Percentiles rank a stretch among this genome's conserved stretches.
Conservation (phyloP, 2,329 filamentous ascomycete genomes). For the Botrytis squamosa region DNA sequence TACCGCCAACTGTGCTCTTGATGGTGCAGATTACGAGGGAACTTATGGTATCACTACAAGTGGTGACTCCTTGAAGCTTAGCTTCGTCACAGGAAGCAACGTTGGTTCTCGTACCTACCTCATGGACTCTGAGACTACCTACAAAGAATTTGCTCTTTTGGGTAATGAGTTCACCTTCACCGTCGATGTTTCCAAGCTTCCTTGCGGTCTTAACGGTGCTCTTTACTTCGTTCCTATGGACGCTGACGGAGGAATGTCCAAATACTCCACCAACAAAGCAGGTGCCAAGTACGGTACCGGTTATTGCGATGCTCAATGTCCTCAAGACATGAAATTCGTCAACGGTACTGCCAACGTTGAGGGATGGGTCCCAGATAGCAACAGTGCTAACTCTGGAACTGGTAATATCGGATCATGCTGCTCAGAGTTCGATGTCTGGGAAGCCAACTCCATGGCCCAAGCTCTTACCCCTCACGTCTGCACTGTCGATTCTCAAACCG, state of each 20-base stretch:
- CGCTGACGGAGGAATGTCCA: slow-evolving; percentile 54
- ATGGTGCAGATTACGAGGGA: slow-evolving; percentile 49
- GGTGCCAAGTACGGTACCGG: slow-evolving; percentile 47
- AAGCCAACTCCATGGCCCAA: slow-evolving; percentile 57
- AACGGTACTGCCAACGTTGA: slow-evolving; percentile 51
- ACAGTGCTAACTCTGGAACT: slow-evolving; percentile 52
- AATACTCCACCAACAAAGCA: slow-evolving; percentile 49
- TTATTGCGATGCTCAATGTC: slow-evolving; percentile 29
- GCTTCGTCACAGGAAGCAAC: slow-evolving; percentile 25
- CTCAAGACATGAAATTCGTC: slow-evolving; percentile 47
- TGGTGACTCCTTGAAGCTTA: slow-evolving; percentile 41
- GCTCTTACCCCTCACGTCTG: slow-evolving; percentile 60
- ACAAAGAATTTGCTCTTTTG: slow-evolving; percentile 58
- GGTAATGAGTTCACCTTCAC: slow-evolving; percentile 57
- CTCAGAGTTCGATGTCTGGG: slow-evolving; percentile 69
- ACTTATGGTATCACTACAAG: slow-evolving; percentile 43
- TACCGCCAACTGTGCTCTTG: slow-evolving; percentile 54
- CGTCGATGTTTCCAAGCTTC: slow-evolving; percentile 65
- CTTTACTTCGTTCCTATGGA: slow-evolving; percentile 66
- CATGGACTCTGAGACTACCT: slow-evolving; percentile 46
- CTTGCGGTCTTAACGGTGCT: slow-evolving; percentile 70
- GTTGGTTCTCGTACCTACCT: slow-evolving; percentile 47
- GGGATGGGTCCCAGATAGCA: slow-evolving; percentile 48
- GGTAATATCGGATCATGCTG: slow-evolving; percentile 53
- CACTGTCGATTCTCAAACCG: slow-evolving; percentile 42